Evolutionary conservation across 176 grass and related monocot species (phyloP).

Genomic region (Carex littledalei): DNA sequence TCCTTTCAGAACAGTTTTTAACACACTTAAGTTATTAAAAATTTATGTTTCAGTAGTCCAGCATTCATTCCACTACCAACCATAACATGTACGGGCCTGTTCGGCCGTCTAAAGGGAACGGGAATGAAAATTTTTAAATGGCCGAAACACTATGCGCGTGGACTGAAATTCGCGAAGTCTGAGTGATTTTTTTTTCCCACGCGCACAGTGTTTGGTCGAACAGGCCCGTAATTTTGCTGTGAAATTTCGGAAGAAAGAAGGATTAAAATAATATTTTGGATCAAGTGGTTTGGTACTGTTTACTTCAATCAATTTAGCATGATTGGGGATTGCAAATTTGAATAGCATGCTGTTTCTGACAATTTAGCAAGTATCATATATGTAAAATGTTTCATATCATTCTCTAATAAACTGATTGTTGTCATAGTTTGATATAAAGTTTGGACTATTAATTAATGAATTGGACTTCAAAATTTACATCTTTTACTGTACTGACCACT

Average conservation of each 20-base stretch:
- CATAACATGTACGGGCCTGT: not conserved
- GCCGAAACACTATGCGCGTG: too few species aligned
- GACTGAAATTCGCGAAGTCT: too few species aligned
- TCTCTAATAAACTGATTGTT: not conserved
- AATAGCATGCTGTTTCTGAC: not conserved
- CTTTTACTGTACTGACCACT: not conserved
- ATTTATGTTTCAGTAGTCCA: not conserved
- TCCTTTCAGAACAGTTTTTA: not conserved
- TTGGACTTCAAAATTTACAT: not conserved
- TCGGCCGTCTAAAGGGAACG: too few species aligned
- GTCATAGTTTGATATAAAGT: not conserved
- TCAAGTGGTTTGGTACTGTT: not conserved
- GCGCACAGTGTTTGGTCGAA: too few species aligned
- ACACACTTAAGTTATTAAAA: not conserved
- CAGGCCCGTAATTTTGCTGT: not conserved
- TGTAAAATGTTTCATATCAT: not conserved
- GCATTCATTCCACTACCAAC: constrained; percentile 12
- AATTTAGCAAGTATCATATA: not conserved
- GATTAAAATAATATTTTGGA: not conserved
- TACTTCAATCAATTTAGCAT: not conserved
- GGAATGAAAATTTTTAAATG: too few species aligned
- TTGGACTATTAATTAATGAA: not conserved
- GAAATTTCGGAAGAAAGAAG: not conserved
- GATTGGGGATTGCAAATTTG: not conserved
- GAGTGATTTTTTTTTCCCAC: too few species aligned